phyloP scores from a whole-genome alignment of 441 rosid species.

The Geranium incanum region DNA sequence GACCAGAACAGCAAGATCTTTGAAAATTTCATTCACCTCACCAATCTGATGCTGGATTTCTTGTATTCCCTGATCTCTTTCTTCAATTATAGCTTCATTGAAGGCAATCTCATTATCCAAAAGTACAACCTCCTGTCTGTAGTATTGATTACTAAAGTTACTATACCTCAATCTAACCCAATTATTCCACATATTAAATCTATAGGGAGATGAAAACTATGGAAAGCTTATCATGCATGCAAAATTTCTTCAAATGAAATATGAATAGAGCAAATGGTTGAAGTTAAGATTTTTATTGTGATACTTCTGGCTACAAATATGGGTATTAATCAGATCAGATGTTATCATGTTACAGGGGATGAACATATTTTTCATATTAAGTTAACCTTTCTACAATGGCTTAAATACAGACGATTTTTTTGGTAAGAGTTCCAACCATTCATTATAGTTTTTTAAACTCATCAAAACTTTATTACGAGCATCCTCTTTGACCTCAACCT shows the following conservation, averaged over 20 bases:
- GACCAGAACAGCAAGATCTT: slow-evolving; percentile 65
- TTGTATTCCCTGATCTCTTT: slow-evolving; percentile 58
- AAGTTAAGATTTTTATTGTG: no score
- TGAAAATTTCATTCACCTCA: slow-evolving; percentile 57
- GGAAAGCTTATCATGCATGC: slow-evolving; percentile 1
- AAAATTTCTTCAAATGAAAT: not conserved
- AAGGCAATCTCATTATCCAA: slow-evolving; percentile 59
- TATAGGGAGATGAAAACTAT: not conserved
- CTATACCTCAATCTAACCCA: not conserved
- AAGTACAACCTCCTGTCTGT: slow-evolving; percentile 49
- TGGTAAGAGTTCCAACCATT: no score
- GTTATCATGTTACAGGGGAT: no score
- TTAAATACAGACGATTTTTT: no score
- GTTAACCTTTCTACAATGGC: no score
- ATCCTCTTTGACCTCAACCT: no score
- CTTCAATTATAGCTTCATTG: slow-evolving; percentile 66
- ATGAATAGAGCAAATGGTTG: not conserved
- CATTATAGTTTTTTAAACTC: no score
- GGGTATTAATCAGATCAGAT: no score
- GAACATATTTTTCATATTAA: no score
- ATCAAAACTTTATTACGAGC: no score
- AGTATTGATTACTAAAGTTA: slow-evolving; percentile 6
- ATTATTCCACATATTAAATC: not conserved
- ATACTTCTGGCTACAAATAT: no score
- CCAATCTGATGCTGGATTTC: slow-evolving; percentile 59